Evolutionary conservation across 345 rosid genomes (phyloP), one percentile per base, ranked within the genome.

Genomic region (Alliaria petiolata): DNA sequence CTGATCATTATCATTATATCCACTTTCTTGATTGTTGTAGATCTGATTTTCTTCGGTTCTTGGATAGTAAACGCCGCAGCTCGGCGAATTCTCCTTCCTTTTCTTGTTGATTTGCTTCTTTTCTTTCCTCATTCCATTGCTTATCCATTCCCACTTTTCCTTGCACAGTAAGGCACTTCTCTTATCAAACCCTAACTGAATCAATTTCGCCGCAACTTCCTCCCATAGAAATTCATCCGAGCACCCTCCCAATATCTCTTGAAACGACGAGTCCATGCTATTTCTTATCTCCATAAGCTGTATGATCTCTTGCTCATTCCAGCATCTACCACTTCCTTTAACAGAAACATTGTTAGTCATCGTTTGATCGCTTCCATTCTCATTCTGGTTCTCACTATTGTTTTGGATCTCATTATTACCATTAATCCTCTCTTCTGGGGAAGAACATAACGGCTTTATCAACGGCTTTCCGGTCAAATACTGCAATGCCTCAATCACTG

Each of bases 401-500:
- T 69, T 80, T 47, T 55, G 80, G 42, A 59, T 65, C 69, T 77
- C 80, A 40, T 52, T 75, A 34, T 53, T 51, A 13, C 69, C 74
- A 36, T 62, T 59, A 14, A 15, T 62, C 50, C 54, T 47, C 59
- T 84, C 81, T 30, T 77, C 74, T 0, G 81, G 76, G 15, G 80
- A 70, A 0, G 82, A 73, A 52, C 87, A 77, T 8, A 76, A 44
- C 20, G 79, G 71, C 56, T 62, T 65, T 65, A 57, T 60, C 51
- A 71, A n/a, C 62, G 82, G 70, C 69, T 71, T 81, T 57, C 87
- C 88, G 4, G 91, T 76, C 58, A 89, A 33, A 43, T 72, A 85
- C 30, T 83, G 82, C 79, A 93, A 78, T 6, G 95, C 78, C 53
- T 95, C 96, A 85, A 91, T 87, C 58, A 95, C 76, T 38, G 93